A percentile compares a stretch with the other conserved stretches of the same genome.
Conservation (phyloP, 768 basidiomycete genomes). For the Mycena polygramma region DNA sequence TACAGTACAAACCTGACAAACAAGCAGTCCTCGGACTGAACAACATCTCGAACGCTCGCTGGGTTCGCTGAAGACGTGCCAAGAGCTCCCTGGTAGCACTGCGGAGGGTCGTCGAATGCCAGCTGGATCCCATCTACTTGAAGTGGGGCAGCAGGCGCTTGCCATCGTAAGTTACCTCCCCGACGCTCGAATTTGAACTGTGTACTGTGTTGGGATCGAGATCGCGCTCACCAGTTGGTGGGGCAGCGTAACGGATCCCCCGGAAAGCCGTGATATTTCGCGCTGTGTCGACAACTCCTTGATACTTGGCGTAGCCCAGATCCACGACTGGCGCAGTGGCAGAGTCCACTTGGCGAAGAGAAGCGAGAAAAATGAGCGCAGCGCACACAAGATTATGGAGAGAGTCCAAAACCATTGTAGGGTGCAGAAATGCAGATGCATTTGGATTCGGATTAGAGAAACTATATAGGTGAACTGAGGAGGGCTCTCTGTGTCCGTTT, state of each 20-base stretch:
- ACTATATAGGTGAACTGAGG: not conserved
- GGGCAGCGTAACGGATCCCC: conserved; percentile 49
- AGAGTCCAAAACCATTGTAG: not conserved
- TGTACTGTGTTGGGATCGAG: not conserved
- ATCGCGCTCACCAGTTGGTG: conserved; percentile 44
- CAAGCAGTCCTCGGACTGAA: conserved; percentile 46
- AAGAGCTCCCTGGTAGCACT: conserved; percentile 12
- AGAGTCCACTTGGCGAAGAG: not conserved
- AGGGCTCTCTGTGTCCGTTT: not conserved
- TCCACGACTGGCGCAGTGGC: conserved; percentile 38
- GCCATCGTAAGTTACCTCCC: conserved; percentile 29
- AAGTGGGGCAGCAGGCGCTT: conserved; percentile 16
- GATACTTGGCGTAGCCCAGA: conserved; percentile 43
- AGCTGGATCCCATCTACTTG: conserved; percentile 15
- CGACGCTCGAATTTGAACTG: too few species aligned
- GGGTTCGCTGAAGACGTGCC: conserved; percentile 11
- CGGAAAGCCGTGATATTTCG: conserved; percentile 40
- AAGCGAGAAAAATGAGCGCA: not conserved
- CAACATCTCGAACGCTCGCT: conserved; percentile 24
- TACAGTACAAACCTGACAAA: conserved; percentile 44
- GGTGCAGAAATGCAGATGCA: not conserved
- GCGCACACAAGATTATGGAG: not conserved
- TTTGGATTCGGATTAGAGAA: not conserved
- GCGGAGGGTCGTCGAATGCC: conserved; percentile 6
- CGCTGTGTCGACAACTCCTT: conserved; percentile 38